Percentiles rank a stretch among this genome's conserved stretches.
These are phyloP conservation scores for Lobosporangium transversale DNA, from an alignment of 192 early-diverging fungal genomes.

Conservation along the genomic window DNA sequence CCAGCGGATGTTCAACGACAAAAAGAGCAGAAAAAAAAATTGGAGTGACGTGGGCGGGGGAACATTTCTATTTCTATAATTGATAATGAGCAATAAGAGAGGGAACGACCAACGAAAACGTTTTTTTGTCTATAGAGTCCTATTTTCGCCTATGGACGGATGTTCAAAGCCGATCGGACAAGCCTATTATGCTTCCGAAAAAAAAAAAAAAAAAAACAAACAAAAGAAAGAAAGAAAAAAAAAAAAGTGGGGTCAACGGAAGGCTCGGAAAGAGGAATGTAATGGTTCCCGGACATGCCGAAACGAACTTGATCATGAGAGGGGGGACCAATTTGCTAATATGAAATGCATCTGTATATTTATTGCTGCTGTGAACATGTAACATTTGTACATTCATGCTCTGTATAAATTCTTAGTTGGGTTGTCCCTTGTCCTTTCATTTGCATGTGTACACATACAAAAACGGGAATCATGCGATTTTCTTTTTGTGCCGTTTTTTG, in stretches of 20 bases:
- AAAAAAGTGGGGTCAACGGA: neutral
- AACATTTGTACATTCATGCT: neutral
- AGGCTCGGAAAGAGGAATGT: neutral
- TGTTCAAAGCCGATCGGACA: neutral
- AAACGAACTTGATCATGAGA: neutral
- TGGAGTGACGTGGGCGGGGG: too few species aligned
- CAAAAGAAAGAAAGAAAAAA: neutral
- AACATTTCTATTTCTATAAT: too few species aligned
- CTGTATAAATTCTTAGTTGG: neutral
- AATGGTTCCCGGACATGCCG: too few species aligned
- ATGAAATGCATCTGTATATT: neutral
- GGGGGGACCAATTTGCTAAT: neutral
- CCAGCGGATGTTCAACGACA: too few species aligned
- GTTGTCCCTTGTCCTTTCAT: too few species aligned
- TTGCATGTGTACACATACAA: too few species aligned
- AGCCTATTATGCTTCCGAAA: too few species aligned
- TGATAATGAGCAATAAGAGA: neutral
- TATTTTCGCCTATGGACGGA: conserved; percentile 9
- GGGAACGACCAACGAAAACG: neutral
- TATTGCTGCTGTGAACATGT: neutral
- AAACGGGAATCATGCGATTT: too few species aligned
- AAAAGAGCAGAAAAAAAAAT: too few species aligned
- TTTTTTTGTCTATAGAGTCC: too few species aligned
- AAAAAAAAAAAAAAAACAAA: neutral
- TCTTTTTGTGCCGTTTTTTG: too few species aligned